Percentiles rank a stretch among this genome's conserved stretches.
Evolutionary conservation across 2,329 filamentous ascomycete species (phyloP).

Genomic region (Aureobasidium mangrovei): DNA sequence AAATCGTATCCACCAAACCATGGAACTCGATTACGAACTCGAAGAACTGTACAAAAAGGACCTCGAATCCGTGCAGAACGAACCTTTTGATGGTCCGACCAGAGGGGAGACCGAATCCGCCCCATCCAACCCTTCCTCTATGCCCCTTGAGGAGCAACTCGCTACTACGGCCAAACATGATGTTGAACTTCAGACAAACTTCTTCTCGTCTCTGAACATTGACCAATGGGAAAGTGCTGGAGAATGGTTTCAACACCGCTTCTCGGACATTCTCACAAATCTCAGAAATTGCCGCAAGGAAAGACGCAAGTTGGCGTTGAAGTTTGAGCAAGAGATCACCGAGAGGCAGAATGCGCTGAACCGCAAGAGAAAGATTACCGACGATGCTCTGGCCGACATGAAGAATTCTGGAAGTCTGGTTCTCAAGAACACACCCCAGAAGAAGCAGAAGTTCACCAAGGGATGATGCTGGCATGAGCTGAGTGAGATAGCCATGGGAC

Average conservation of each 20-base stretch:
- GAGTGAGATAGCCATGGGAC: neutral
- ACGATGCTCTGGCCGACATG: conserved; percentile 39
- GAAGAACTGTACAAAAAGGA: conserved; percentile 22
- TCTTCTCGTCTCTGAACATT: conserved; percentile 45
- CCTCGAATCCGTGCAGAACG: conserved; percentile 22
- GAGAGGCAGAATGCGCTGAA: conserved; percentile 44
- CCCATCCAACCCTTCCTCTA: neutral
- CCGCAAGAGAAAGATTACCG: conserved; percentile 40
- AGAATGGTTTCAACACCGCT: conserved; percentile 50
- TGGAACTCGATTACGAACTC: conserved; percentile 22
- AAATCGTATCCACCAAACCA: too few relatives aligned
- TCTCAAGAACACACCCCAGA: conserved; percentile 37
- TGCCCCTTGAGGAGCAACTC: conserved; percentile 21
- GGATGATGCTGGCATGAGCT: neutral
- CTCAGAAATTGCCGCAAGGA: conserved; percentile 45
- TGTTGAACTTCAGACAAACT: conserved; percentile 34
- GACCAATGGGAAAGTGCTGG: conserved; percentile 54
- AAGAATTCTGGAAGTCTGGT: conserved; percentile 46
- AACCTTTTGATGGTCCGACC: conserved; percentile 16
- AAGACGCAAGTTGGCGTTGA: conserved; percentile 43
- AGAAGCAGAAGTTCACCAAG: conserved; percentile 16
- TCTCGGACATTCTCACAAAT: conserved; percentile 41
- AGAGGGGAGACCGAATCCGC: neutral
- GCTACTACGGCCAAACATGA: conserved; percentile 8
- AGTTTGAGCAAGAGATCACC: conserved; percentile 50